Percentiles rank a stretch among this genome's conserved stretches.
Conservation (phyloP, 2,329 filamentous ascomycete genomes). For the Penicillium sp. region DNA sequence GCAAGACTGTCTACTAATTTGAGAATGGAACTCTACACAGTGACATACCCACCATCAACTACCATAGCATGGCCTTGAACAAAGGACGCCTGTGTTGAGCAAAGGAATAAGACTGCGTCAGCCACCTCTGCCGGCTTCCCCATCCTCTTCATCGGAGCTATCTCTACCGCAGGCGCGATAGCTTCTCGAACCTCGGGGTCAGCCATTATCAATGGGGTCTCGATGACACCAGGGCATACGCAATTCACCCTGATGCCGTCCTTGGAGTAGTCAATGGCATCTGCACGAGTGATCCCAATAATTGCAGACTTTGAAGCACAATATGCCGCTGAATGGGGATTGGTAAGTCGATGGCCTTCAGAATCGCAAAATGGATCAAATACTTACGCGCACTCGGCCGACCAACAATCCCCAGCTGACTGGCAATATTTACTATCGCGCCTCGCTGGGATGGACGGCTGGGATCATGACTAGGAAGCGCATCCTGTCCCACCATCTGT, state of each 20-base stretch:
- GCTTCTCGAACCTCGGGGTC: slow-evolving; percentile 42
- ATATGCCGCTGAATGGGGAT: slow-evolving; percentile 50
- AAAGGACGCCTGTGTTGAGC: slow-evolving; percentile 53
- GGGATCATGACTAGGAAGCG: slow-evolving; percentile 42
- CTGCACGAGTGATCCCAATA: slow-evolving; percentile 59
- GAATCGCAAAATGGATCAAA: neutral
- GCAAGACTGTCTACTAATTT: neutral
- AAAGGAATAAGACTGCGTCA: slow-evolving; percentile 54
- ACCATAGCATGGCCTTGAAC: slow-evolving; percentile 56
- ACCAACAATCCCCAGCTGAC: slow-evolving; percentile 55
- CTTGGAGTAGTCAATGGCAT: slow-evolving; percentile 59
- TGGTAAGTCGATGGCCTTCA: neutral
- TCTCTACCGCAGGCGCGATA: slow-evolving; percentile 48
- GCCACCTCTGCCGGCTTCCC: slow-evolving; percentile 54
- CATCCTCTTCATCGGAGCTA: slow-evolving; percentile 56
- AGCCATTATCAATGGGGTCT: slow-evolving; percentile 51
- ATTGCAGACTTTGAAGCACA: slow-evolving; percentile 62
- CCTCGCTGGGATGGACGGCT: slow-evolving; percentile 46
- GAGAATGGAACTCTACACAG: slow-evolving; percentile 28
- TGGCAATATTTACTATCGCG: slow-evolving; percentile 56
- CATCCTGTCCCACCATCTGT: slow-evolving; percentile 52
- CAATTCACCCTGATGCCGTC: slow-evolving; percentile 39
- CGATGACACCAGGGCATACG: slow-evolving; percentile 48
- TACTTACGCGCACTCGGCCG: slow-evolving; percentile 49
- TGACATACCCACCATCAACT: slow-evolving; percentile 57